Percentiles rank a stretch among this genome's conserved stretches.
These are phyloP conservation scores for Rhizopogon rudus DNA, from an alignment of 768 basidiomycete genomes.

Conservation along the genomic window DNA sequence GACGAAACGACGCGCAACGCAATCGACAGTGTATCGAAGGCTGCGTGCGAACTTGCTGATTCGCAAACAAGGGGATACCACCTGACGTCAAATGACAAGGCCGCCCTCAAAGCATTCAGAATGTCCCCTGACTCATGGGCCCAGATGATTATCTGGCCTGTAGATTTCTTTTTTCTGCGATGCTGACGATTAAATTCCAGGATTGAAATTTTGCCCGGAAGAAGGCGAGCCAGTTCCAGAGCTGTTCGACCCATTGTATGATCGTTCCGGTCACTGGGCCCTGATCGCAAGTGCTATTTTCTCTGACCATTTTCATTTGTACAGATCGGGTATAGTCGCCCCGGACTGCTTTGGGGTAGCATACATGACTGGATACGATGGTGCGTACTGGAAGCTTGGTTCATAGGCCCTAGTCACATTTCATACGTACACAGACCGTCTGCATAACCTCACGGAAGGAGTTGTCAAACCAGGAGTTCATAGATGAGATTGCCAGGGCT, in stretches of 20 bases:
- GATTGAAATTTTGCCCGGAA: conserved; percentile 63
- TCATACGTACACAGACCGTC: conserved; percentile 45
- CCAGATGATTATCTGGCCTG: conserved; percentile 88
- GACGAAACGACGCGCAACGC: conserved; percentile 35
- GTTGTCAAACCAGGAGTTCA: conserved; percentile 75
- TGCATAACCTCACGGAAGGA: conserved; percentile 84
- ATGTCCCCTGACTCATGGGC: conserved; percentile 93
- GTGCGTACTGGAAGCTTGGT: conserved; percentile 33
- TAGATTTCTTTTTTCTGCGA: background rate
- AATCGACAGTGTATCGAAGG: conserved; percentile 51
- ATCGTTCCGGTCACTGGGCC: conserved; percentile 76
- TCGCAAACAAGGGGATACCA: conserved; percentile 60
- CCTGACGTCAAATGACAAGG: conserved; percentile 78
- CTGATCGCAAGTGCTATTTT: conserved; percentile 87
- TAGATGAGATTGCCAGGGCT: conserved; percentile 59
- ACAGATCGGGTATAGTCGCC: conserved; percentile 96
- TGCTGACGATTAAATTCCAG: conserved; percentile 28
- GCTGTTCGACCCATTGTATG: conserved; percentile 75
- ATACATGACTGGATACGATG: conserved; percentile 85
- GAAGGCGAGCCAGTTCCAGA: conserved; percentile 61
- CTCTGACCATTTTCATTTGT: conserved; percentile 73
- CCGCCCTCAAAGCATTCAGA: conserved; percentile 80
- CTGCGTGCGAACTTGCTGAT: conserved; percentile 52
- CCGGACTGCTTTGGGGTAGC: conserved; percentile 92
- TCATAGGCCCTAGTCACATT: background rate